Conservation (phyloP, 2,329 filamentous ascomycete species). For the Stromatinia cepivora region DNA sequence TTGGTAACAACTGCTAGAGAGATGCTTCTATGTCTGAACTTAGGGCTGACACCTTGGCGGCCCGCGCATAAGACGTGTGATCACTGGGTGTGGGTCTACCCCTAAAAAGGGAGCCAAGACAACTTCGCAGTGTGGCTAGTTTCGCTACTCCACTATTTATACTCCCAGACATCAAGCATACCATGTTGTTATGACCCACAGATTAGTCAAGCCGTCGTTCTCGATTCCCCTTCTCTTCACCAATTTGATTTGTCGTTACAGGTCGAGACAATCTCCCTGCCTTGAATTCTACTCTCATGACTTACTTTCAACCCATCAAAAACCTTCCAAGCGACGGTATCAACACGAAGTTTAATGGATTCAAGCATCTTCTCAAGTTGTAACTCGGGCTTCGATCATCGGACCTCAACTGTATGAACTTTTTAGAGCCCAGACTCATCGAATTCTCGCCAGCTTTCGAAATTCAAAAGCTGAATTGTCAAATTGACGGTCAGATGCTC, state of each 20-base stretch:
- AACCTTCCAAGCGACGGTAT: background rate
- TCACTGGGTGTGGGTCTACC: background rate
- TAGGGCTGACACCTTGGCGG: slow-evolving; percentile 17
- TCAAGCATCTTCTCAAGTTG: background rate
- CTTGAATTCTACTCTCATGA: background rate
- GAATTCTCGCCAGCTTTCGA: background rate
- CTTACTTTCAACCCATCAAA: background rate
- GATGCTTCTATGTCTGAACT: background rate
- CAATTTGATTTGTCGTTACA: background rate
- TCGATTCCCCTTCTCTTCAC: background rate
- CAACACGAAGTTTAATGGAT: background rate
- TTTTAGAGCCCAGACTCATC: background rate
- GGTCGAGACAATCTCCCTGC: background rate
- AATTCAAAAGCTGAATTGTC: background rate
- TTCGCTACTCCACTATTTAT: slow-evolving; percentile 3
- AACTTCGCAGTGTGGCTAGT: slow-evolving; percentile 10
- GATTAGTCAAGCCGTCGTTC: background rate
- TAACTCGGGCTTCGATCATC: background rate
- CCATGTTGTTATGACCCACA: background rate
- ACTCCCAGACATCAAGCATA: background rate
- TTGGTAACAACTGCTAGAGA: background rate
- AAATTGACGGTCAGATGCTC: background rate
- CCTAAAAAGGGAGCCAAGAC: background rate
- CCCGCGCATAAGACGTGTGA: slow-evolving; percentile 7
- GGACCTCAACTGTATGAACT: background rate